phyloP scores from a whole-genome alignment of 2,329 filamentous ascomycete species.

The Phyllosticta citrichinensis region DNA sequence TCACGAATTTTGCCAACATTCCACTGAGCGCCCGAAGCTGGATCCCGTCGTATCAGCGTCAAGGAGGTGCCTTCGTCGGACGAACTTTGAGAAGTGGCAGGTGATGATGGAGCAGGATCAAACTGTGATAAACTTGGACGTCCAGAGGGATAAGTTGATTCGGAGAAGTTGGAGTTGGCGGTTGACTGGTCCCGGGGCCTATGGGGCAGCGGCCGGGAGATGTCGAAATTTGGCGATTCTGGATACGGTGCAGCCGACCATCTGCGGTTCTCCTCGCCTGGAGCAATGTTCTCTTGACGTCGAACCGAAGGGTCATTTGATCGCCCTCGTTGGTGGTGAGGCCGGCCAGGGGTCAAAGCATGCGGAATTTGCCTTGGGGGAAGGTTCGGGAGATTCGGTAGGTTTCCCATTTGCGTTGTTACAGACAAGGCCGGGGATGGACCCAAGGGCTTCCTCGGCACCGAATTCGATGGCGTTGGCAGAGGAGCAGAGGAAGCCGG shows the following conservation, averaged over 20 bases:
- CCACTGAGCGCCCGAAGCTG: conserved; percentile 39
- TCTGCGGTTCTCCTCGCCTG: not conserved
- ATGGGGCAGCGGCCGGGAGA: not conserved
- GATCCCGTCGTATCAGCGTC: conserved; percentile 43
- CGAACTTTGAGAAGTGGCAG: not conserved
- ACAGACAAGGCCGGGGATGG: conserved; percentile 19
- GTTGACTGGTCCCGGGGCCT: not conserved
- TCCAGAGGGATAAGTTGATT: not conserved
- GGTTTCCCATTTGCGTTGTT: conserved; percentile 17
- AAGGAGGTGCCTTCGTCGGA: conserved; percentile 20
- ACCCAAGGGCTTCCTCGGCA: conserved; percentile 2
- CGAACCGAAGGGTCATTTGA: not conserved
- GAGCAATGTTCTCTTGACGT: conserved; percentile 4
- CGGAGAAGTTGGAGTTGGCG: not conserved
- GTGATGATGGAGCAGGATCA: not conserved
- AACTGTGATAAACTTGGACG: not conserved
- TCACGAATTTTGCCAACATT: conserved; percentile 41
- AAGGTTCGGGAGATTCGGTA: conserved; percentile 17
- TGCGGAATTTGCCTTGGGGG: not conserved
- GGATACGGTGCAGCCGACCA: conserved; percentile 5
- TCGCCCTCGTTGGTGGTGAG: conserved; percentile 1
- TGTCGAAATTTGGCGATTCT: not conserved
- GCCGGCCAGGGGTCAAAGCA: not conserved
- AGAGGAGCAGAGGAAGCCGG: not conserved
- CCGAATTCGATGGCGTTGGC: not conserved